Conservation (phyloP, 345 rosid species). For the Eucalyptus pauciflora region DNA sequence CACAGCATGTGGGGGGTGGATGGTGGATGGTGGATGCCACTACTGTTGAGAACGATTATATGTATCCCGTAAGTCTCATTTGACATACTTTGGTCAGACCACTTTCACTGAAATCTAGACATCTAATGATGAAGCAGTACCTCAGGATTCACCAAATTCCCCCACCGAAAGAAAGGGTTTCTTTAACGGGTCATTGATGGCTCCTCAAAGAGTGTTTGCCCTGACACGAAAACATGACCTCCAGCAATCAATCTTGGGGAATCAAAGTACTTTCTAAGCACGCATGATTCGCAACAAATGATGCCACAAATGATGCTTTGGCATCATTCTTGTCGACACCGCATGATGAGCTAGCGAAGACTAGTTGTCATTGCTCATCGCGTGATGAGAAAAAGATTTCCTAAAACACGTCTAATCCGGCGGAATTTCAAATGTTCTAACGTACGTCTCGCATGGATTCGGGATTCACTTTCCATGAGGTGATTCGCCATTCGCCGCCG, state of each 20-base stretch:
- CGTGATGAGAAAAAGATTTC: neutral
- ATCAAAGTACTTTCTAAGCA: neutral
- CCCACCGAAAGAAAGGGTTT: neutral
- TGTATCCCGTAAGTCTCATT: neutral
- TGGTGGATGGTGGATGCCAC: neutral
- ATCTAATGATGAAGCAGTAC: neutral
- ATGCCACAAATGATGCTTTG: neutral
- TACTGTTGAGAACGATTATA: neutral
- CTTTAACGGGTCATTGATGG: neutral
- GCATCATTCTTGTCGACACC: neutral
- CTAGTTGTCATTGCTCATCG: neutral
- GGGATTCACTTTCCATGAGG: neutral
- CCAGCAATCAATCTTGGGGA: neutral
- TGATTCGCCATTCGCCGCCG: neutral
- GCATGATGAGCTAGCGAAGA: neutral
- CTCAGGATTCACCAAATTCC: neutral
- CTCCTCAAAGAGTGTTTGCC: neutral
- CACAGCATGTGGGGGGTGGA: neutral
- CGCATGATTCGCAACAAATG: neutral
- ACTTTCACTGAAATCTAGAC: neutral
- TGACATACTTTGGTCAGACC: neutral
- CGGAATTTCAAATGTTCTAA: neutral
- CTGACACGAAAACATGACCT: neutral
- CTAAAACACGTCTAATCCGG: neutral
- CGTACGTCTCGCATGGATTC: neutral